Conservation (phyloP, 495 filamentous ascomycete genomes). For the Achaetomiella virescens region DNA sequence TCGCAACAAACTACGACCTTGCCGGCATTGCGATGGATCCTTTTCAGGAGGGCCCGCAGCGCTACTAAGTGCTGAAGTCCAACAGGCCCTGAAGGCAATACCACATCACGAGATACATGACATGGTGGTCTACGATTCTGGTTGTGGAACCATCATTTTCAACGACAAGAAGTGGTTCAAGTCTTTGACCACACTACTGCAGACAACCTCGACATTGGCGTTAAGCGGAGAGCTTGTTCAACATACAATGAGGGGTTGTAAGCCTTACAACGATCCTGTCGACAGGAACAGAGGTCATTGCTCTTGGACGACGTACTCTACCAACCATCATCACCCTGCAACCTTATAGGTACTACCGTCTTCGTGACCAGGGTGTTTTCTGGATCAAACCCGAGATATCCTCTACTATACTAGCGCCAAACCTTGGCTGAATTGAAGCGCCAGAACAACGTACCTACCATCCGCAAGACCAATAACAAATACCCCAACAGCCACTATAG, state of each 20-base stretch:
- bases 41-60: too few species aligned
- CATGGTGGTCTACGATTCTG: neutral
- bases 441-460: neutral
- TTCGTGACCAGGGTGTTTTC: neutral
- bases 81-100: too few species aligned
- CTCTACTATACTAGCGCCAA: neutral
- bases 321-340: neutral
- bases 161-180: conserved; percentile 2
- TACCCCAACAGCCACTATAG: too few species aligned
- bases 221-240: neutral
- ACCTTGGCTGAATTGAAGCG: neutral
- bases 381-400: neutral
- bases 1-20: too few species aligned
- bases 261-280: neutral
- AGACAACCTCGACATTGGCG: neutral
- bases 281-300: neutral
- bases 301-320: neutral
- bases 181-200: neutral
- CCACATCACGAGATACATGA: too few species aligned
- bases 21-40: too few species aligned
- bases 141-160: neutral
- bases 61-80: too few species aligned
- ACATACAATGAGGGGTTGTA: neutral
- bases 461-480: neutral
- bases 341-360: neutral